Evolutionary conservation across 306 rosid species (phyloP).

Genomic region (Oxytropis ochrocephala): DNA sequence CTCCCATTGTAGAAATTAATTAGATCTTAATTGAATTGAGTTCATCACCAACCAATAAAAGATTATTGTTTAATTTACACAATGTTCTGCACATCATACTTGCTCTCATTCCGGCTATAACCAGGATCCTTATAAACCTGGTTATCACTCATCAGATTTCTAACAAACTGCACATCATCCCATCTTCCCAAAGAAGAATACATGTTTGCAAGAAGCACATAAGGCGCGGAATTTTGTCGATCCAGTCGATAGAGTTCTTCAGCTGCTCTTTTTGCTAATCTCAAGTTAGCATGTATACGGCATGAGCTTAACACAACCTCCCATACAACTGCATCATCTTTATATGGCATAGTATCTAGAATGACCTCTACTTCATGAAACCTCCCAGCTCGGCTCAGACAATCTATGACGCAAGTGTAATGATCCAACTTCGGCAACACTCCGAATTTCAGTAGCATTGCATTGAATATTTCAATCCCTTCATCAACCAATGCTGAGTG

Average conservation of each 20-base stretch:
- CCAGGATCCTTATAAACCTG: conserved; percentile 58
- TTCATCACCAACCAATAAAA: neutral
- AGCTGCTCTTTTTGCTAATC: conserved; percentile 61
- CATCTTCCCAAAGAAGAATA: conserved; percentile 80
- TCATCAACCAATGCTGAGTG: conserved; percentile 71
- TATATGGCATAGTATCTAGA: conserved; percentile 53
- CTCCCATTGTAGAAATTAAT: neutral
- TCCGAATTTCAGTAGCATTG: conserved; percentile 48
- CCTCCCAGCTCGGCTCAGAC: conserved; percentile 65
- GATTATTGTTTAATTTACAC: conserved; percentile 9
- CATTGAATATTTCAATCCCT: conserved; percentile 59
- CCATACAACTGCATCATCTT: conserved; percentile 78
- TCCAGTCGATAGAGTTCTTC: conserved; percentile 55
- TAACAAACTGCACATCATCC: conserved; percentile 63
- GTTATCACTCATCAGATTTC: conserved; percentile 59
- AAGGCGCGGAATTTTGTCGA: conserved; percentile 52
- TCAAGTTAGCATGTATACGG: conserved; percentile 54
- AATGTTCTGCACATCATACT: conserved; percentile 19
- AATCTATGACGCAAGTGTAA: conserved; percentile 66
- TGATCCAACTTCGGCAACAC: conserved; percentile 54
- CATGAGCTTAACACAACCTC: conserved; percentile 79
- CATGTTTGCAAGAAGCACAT: conserved; percentile 72
- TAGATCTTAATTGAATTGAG: neutral
- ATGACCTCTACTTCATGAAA: conserved; percentile 60
- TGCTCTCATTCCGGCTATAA: conserved; percentile 58